Evolutionary conservation across 805 yeast species (phyloP), one percentile per base, ranked within the genome.

Genomic region (Ogataea salicorniae): DNA sequence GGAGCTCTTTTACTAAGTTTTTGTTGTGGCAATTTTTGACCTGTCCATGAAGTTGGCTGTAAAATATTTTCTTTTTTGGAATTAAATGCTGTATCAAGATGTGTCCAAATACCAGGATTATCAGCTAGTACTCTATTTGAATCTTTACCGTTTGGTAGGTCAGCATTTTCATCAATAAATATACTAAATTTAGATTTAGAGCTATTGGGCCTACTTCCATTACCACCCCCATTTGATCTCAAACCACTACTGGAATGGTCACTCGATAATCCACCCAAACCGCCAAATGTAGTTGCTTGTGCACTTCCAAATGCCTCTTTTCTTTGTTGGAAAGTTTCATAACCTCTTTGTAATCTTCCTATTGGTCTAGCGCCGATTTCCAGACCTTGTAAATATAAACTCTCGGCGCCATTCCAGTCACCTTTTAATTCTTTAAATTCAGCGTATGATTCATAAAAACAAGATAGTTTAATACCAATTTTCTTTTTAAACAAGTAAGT

Each of bases 401-500:
- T 77, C 2, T 69, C 68, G 0, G 95, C 95, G 47, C 81, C 84
- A 3, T 57, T 55, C 40, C 58, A 57, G 47, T 77, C 74, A 18
- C 75, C 74, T 16, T 64, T 66, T 0, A 69, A 40, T 58, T 86
- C 95, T 47, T 84, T 63, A 48, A 68, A 78, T 33, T 74, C 71
- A 1, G 95, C 87, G 67, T 86, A 88, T 50, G 80, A 84, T 60
- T 89, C 96, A 60, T 90, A 92, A 61, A 76, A 90, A 17, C 80
- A 57, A 0, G 96, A 80, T 43, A 88, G 68, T 37, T 72, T 72
- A 34, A 59, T 61, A 0, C 96, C 98, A 34, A 92, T 87, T 42
- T 75, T 79, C 52, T 84, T 81, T 50, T 83, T 77, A 39, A 82
- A 79, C 65, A 92, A 70, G 59, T 83, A 89, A 6, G 78, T 72